Percentiles rank a stretch among this genome's conserved stretches.
phyloP scores from a whole-genome alignment of 768 basidiomycete species.

The Lentinula detonsa region DNA sequence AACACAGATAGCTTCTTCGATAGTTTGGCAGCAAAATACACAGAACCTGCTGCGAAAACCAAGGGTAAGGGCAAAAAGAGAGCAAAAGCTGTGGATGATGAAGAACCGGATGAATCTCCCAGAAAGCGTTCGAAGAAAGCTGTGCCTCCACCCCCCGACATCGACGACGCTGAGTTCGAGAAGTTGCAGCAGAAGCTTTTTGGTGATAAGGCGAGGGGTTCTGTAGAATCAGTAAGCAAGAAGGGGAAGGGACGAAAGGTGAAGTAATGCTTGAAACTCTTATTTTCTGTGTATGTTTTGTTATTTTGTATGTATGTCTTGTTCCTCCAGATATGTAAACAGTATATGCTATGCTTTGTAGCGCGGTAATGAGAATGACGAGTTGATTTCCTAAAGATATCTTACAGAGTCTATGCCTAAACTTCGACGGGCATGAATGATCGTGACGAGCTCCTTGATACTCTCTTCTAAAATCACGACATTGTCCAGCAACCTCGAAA shows the following conservation, averaged over 20 bases:
- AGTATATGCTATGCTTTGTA: not conserved
- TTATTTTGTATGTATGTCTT: conserved; percentile 2
- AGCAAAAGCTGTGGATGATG: conserved; percentile 33
- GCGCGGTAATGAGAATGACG: not conserved
- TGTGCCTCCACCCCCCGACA: conserved; percentile 43
- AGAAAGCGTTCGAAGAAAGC: conserved; percentile 44
- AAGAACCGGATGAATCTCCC: conserved; percentile 30
- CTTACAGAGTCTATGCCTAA: conserved; percentile 80
- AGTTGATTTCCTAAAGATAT: conserved; percentile 45
- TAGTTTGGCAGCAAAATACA: conserved; percentile 67
- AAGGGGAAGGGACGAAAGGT: conserved; percentile 28
- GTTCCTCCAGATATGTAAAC: not conserved
- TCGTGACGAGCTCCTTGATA: conserved; percentile 86
- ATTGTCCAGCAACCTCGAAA: conserved; percentile 87
- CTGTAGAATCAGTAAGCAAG: conserved; percentile 19
- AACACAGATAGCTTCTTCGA: conserved; percentile 72
- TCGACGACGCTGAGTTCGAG: conserved; percentile 61
- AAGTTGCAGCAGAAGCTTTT: conserved; percentile 54
- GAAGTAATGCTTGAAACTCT: conserved; percentile 17
- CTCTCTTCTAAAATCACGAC: conserved; percentile 93
- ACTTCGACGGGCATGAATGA: conserved; percentile 77
- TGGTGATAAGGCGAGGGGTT: conserved; percentile 32
- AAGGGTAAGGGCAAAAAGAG: conserved; percentile 50
- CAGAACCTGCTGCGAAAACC: conserved; percentile 39
- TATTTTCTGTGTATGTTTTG: not conserved